Conservation (phyloP, 2,329 filamentous ascomycete species). For the Xylariales sp. region DNA sequence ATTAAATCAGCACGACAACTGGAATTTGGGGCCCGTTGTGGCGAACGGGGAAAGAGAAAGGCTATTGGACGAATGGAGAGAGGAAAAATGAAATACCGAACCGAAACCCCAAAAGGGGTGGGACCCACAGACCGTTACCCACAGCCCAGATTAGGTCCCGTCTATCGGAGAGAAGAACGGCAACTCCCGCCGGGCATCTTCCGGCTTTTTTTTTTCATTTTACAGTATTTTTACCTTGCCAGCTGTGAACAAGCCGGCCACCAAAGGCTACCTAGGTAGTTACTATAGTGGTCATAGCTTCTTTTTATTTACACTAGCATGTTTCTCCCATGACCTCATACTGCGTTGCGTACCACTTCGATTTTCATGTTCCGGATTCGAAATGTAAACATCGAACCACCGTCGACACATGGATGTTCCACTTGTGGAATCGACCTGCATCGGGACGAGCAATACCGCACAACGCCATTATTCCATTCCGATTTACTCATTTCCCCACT, state of each 20-base stretch:
- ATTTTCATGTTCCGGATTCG: conserved; percentile 4
- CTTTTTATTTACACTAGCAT: conserved; percentile 7
- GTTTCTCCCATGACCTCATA: conserved; percentile 45
- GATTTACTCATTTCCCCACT: conserved; percentile 7
- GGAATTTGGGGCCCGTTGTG: conserved; percentile 9
- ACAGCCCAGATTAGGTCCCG: no score
- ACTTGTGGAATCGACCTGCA: conserved; percentile 38
- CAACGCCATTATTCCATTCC: conserved; percentile 11
- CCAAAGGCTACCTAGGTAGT: not conserved
- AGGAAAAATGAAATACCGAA: conserved; percentile 26
- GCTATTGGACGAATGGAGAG: not conserved
- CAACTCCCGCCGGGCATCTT: not conserved
- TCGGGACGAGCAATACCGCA: conserved; percentile 20
- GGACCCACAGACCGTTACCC: not conserved
- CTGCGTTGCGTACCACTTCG: conserved; percentile 8
- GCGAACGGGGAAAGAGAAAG: conserved; percentile 2
- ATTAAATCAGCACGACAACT: not conserved
- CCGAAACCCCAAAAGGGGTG: no score
- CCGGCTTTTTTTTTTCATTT: no score
- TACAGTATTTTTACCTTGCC: not conserved
- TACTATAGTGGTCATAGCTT: conserved; percentile 27
- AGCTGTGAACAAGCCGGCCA: conserved; percentile 11
- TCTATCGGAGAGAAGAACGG: not conserved
- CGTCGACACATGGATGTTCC: conserved; percentile 39
- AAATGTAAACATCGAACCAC: conserved; percentile 44